Evolutionary conservation across 2,329 filamentous ascomycete genomes (phyloP).

Genomic region (Hymenoscyphus fraxineus): DNA sequence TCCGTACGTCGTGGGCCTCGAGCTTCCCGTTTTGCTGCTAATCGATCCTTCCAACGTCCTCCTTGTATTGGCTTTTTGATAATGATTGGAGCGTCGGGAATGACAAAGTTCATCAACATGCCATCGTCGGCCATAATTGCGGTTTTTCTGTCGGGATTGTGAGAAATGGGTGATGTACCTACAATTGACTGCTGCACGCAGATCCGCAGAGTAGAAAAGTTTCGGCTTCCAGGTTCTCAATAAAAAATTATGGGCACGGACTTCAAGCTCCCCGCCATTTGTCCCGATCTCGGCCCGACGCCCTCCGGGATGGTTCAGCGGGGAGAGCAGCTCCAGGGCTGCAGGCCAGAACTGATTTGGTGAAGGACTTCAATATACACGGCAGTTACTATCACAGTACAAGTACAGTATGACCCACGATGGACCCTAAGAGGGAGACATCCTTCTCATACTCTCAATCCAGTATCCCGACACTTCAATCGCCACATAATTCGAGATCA

Average conservation of each 20-base stretch:
- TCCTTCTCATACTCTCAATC: neutral
- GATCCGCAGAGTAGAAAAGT: conserved; percentile 17
- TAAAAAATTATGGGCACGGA: conserved; percentile 18
- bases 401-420: conserved; percentile 14
- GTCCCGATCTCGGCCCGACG: neutral
- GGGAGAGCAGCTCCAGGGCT: too few relatives aligned
- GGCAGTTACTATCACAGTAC: conserved; percentile 33
- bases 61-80: conserved; percentile 69
- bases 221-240: conserved; percentile 15
- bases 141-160: conserved; percentile 4
- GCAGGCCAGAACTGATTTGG: neutral
- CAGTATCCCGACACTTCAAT: neutral
- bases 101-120: conserved; percentile 87
- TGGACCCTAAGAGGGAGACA: conserved; percentile 28
- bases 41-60: conserved; percentile 87
- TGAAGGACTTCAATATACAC: conserved; percentile 31
- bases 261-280: conserved; percentile 16
- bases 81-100: conserved; percentile 63
- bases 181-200: neutral
- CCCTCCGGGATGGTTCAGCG: neutral
- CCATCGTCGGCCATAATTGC: conserved; percentile 83
- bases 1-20: conserved; percentile 45
- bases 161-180: neutral
- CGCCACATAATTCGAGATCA: neutral
- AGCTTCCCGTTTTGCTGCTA: conserved; percentile 70